Evolutionary conservation across 2,329 filamentous ascomycete genomes (phyloP), one percentile per base, ranked within the genome.

Genomic region (Cyanodermella asteris): DNA sequence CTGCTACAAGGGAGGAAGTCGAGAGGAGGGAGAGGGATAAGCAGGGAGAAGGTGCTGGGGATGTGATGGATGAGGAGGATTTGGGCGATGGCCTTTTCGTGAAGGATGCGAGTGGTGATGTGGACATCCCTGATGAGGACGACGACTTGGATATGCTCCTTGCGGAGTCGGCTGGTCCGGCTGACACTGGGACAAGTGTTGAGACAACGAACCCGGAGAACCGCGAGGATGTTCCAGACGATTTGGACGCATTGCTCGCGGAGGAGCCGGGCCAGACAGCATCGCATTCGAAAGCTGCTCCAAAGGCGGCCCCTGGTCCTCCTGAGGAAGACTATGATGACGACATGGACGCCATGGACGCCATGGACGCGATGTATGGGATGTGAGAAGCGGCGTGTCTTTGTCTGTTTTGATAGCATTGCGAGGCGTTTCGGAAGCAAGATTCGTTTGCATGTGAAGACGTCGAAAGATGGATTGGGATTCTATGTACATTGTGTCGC

Each of bases 261-360:
- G 60, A 63, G 31, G 51, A 55, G 20, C 31, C 31, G 5, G 26
- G 31, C 23, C 25, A 25, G 12, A 21, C 18, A 22, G 22, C 13
- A 13, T 27, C 20, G 17, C 22, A 12, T 13, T 9, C 18, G 9
- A 17, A 17, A 19, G 7, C 26, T 10, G 19, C 16, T 16, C 13
- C 12, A 7, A 18, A 23, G 13, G 15, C 3, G 5, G 8, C 22
- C 20, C 11, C 14, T 13, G 18, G 7, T 16, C 24, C 22, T 5
- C 24, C 10, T 14, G 36, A 43, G 4, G 42, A 56, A 18, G 45
- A 53, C 13, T 68, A 63, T 41, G 61, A 56, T 2, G 68, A 70
- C 27, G 69, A 73, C 9, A 65, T 73, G 45, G 71, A 67, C 31
- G 69, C 61, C 1, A 70, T 80, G 65, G 64, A 60, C 18, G 65